A percentile compares a stretch with the other conserved stretches of the same genome.
Conservation (phyloP, 257 asterid genomes). For the Paraleonurus japonicus region DNA sequence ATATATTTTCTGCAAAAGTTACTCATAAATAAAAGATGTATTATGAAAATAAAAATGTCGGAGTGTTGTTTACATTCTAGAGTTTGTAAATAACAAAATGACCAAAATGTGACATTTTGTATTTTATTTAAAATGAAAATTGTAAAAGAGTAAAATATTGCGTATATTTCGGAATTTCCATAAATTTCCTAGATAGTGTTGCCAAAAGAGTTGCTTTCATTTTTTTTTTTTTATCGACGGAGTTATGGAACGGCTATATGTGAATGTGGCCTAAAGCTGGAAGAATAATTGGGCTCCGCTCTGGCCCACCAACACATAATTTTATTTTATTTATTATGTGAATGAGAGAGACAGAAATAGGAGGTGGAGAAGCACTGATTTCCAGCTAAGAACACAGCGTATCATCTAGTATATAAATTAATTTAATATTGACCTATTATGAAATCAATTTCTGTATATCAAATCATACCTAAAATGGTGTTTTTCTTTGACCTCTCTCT, state of each 20-base stretch:
- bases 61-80: background rate
- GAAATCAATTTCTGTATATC: background rate
- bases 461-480: too few species aligned
- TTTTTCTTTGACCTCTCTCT: too few species aligned
- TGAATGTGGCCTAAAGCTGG: too few species aligned
- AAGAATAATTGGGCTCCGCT: background rate
- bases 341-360: background rate
- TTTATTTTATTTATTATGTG: background rate
- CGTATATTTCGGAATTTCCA: too few species aligned
- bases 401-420: background rate
- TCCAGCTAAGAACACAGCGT: background rate
- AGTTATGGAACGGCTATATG: background rate
- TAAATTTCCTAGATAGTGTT: background rate
- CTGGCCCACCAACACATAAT: background rate
- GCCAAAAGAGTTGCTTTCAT: background rate
- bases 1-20: too few species aligned
- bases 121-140: too few species aligned
- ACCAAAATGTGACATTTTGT: background rate
- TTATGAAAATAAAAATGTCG: too few species aligned
- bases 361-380: background rate
- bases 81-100: background rate
- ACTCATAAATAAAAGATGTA: too few species aligned
- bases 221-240: background rate
- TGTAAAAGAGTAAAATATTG: background rate
- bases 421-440: background rate